Evolutionary conservation across 2,329 filamentous ascomycete genomes (phyloP).

Genomic region (Drechslerella dactyloides): DNA sequence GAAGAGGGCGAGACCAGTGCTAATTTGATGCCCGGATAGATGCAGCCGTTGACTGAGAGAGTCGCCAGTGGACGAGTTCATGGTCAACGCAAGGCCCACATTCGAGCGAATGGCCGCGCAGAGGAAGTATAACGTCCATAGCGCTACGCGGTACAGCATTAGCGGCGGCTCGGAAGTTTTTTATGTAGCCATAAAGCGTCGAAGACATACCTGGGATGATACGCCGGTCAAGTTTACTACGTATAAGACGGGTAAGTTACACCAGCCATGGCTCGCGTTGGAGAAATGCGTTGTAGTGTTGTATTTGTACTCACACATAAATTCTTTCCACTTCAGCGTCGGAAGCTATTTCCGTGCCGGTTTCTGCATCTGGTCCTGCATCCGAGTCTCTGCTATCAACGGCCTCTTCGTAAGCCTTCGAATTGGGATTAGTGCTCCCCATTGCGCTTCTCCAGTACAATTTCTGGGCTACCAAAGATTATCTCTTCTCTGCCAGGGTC

Average conservation of each 20-base stretch:
- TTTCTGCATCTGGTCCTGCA: slow-evolving; percentile 41
- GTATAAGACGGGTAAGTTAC: slow-evolving; percentile 1
- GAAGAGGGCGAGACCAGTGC: slow-evolving; percentile 83
- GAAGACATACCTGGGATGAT: slow-evolving; percentile 62
- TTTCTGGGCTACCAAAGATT: neutral
- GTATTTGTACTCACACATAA: slow-evolving; percentile 56
- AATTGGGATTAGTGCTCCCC: slow-evolving; percentile 10
- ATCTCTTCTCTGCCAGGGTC: neutral
- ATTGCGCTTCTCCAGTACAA: slow-evolving; percentile 16
- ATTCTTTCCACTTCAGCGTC: slow-evolving; percentile 57
- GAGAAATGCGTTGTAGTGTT: slow-evolving; percentile 14
- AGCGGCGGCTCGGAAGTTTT: slow-evolving; percentile 1
- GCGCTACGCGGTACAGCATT: slow-evolving; percentile 57
- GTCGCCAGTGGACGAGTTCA: slow-evolving; percentile 75
- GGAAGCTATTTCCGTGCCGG: slow-evolving; percentile 20
- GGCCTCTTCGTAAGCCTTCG: slow-evolving; percentile 28
- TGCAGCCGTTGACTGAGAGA: slow-evolving; percentile 75
- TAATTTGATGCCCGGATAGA: slow-evolving; percentile 76
- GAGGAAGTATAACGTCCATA: slow-evolving; percentile 90
- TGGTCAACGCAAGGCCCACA: slow-evolving; percentile 91
- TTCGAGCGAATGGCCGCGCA: slow-evolving; percentile 91
- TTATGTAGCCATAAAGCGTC: neutral
- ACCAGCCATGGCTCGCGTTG: slow-evolving; percentile 55
- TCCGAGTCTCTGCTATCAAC: slow-evolving; percentile 36
- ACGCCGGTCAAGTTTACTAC: slow-evolving; percentile 65